A percentile compares a stretch with the other conserved stretches of the same genome.
Conservation (phyloP, 345 rosid genomes). For the Linum tenue region DNA sequence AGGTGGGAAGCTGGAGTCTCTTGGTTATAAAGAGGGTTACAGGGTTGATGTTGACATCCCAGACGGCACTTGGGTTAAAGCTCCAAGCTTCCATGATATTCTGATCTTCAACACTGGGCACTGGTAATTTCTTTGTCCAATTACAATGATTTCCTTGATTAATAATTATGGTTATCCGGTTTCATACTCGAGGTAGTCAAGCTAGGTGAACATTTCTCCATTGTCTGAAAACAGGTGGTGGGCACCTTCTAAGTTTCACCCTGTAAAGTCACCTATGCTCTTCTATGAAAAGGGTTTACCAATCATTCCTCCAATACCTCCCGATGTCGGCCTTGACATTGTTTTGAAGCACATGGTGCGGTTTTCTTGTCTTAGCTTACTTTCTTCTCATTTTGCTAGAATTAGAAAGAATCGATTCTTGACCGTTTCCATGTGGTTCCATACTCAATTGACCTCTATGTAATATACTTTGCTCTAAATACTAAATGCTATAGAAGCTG, state of each 20-base stretch:
- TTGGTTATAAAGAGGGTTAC: slow-evolving; percentile 81
- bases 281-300: slow-evolving; percentile 71
- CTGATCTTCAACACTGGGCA: slow-evolving; percentile 81
- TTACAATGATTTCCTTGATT: not conserved
- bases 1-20: slow-evolving; percentile 63
- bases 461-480: not conserved
- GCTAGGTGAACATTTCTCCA: too few relatives aligned
- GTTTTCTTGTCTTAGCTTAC: not conserved
- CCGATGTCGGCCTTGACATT: slow-evolving; percentile 58
- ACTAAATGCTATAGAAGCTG: not conserved
- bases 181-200: not conserved
- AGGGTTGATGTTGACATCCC: slow-evolving; percentile 90
- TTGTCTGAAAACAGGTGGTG: slow-evolving; percentile 55
- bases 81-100: slow-evolving; percentile 69
- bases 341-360: slow-evolving; percentile 70
- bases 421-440: too few relatives aligned
- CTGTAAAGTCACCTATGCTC: slow-evolving; percentile 77
- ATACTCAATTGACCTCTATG: too few relatives aligned
- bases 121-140: slow-evolving; percentile 38
- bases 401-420: too few relatives aligned
- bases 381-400: not conserved
- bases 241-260: slow-evolving; percentile 92
- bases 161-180: not conserved
- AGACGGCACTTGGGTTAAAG: slow-evolving; percentile 72
- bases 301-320: slow-evolving; percentile 55